Conservation (phyloP, 2,329 filamentous ascomycete genomes). For the Aschersonia sp. region DNA sequence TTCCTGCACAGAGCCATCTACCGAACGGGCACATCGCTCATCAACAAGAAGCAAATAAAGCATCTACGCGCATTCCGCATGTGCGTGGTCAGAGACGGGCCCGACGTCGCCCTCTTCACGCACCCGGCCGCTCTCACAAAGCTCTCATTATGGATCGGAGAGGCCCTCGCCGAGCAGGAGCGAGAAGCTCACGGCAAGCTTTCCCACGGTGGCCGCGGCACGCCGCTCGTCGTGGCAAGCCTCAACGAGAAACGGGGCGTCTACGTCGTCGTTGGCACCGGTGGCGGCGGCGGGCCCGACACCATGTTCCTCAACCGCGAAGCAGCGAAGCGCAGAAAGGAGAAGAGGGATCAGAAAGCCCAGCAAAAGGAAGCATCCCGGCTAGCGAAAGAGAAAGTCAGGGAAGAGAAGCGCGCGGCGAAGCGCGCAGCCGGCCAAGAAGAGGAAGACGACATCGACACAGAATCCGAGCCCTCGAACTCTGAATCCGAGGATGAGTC, state of each 20-base stretch:
- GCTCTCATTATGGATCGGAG: conserved; percentile 83
- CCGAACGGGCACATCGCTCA: conserved; percentile 76
- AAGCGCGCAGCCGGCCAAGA: conserved; percentile 32
- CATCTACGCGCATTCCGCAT: conserved; percentile 88
- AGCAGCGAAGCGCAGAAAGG: conserved; percentile 46
- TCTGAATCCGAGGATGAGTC: conserved; percentile 30
- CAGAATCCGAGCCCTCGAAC: conserved; percentile 27
- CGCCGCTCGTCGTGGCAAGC: conserved; percentile 79
- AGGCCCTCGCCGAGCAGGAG: conserved; percentile 84
- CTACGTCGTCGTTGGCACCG: conserved; percentile 87
- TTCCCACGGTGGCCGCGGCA: conserved; percentile 55
- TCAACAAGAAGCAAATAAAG: conserved; percentile 88
- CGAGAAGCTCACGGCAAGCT: conserved; percentile 58
- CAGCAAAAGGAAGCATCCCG: conserved; percentile 46
- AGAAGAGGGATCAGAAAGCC: conserved; percentile 48
- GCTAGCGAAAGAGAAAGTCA: conserved; percentile 41
- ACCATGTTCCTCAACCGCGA: conserved; percentile 55
- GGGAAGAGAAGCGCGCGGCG: conserved; percentile 46
- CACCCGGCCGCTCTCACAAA: conserved; percentile 90
- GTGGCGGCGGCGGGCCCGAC: conserved; percentile 68
- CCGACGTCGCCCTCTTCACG: conserved; percentile 80
- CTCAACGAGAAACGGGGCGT: conserved; percentile 77
- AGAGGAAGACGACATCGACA: conserved; percentile 28
- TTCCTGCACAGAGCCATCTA: conserved; percentile 87
- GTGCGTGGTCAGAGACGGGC: conserved; percentile 89